Percentiles rank a stretch among this genome's conserved stretches.
Conservation (phyloP, 345 rosid species). For the Melaleuca alternifolia region DNA sequence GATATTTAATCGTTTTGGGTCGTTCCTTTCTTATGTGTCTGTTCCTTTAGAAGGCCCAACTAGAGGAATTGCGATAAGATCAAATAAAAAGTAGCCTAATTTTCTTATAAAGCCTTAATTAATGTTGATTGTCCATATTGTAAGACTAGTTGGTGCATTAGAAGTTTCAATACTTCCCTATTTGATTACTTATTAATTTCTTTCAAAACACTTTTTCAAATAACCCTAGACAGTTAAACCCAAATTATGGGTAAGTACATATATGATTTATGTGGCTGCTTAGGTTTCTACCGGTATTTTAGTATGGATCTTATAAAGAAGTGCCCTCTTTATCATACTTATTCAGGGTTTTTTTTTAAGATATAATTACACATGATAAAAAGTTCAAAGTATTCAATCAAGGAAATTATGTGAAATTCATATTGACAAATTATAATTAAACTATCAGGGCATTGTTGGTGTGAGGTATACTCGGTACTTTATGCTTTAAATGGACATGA, state of each 20-base stretch:
- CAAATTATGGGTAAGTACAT: not conserved
- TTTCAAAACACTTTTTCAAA: not conserved
- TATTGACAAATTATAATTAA: too few relatives aligned
- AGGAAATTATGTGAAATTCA: too few relatives aligned
- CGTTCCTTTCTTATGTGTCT: not conserved
- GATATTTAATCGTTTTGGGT: not conserved
- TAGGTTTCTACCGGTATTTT: not conserved
- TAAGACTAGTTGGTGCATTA: not conserved
- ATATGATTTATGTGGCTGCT: not conserved
- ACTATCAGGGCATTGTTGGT: too few relatives aligned
- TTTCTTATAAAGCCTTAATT: not conserved
- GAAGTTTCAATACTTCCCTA: not conserved
- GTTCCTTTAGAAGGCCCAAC: not conserved
- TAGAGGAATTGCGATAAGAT: not conserved
- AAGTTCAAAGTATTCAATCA: too few relatives aligned
- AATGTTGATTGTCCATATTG: not conserved
- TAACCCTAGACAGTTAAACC: not conserved
- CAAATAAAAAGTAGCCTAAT: not conserved
- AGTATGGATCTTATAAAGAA: not conserved
- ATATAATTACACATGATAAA: too few relatives aligned
- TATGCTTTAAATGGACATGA: too few relatives aligned
- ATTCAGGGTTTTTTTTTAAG: too few relatives aligned
- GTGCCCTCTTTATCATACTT: too few relatives aligned
- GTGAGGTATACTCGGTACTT: too few relatives aligned
- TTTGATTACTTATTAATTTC: not conserved